Percentiles rank a stretch among this genome's conserved stretches.
phyloP scores from a whole-genome alignment of 306 rosid genomes.

The Oxytropis ochrocephala region DNA sequence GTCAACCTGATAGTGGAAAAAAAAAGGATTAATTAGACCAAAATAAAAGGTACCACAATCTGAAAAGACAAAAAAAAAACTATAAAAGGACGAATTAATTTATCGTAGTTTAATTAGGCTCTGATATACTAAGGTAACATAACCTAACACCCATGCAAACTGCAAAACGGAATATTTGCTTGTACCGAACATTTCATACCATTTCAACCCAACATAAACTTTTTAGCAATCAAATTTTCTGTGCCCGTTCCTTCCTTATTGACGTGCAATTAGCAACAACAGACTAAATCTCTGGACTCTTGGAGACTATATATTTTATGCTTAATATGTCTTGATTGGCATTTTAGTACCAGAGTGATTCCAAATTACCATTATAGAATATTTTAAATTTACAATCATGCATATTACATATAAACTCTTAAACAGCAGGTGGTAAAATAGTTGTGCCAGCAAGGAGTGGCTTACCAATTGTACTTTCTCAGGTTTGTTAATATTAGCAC shows the following conservation, averaged over 20 bases:
- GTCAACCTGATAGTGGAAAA: constrained; percentile 30
- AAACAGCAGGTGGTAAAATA: neutral
- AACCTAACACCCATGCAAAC: constrained; percentile 9
- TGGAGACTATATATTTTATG: neutral
- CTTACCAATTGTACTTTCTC: constrained; percentile 96
- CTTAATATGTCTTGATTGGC: constrained; percentile 3
- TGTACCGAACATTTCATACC: neutral
- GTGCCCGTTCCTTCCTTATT: constrained; percentile 9
- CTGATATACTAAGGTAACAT: constrained; percentile 8
- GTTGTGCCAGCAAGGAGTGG: constrained; percentile 2
- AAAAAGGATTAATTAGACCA: neutral
- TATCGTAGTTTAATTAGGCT: constrained; percentile 1
- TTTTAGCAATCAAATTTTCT: neutral
- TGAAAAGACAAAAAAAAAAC: no score
- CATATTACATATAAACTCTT: neutral
- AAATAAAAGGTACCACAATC: no score
- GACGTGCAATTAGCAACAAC: neutral
- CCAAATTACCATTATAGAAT: constrained; percentile 7
- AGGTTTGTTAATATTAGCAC: constrained; percentile 79
- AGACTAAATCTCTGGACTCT: neutral
- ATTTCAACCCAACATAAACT: neutral
- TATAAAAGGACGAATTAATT: neutral
- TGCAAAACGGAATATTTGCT: constrained; percentile 14
- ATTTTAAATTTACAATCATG: neutral
- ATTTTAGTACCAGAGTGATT: neutral